Conservation (phyloP, 805 yeast genomes). For the Zygosaccharomyces siamensis region DNA sequence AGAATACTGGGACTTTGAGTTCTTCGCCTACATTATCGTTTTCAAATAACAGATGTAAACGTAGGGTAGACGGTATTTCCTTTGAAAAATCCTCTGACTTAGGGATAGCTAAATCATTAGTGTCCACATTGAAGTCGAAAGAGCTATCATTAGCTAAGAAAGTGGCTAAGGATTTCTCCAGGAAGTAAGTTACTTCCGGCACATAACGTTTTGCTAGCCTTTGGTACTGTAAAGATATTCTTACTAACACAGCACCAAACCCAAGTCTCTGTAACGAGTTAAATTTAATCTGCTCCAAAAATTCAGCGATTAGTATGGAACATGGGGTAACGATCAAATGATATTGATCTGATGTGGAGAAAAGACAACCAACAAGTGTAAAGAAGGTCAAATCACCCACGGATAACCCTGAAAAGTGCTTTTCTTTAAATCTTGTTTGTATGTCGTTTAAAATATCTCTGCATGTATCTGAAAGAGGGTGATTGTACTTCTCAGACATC, state of each 20-base stretch:
- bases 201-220: constrained; percentile 69
- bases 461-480: constrained; percentile 55
- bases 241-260: constrained; percentile 63
- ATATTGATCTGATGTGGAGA: constrained; percentile 93
- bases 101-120: constrained; percentile 19
- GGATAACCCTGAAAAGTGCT: constrained; percentile 38
- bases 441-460: constrained; percentile 53
- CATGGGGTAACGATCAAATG: constrained; percentile 89
- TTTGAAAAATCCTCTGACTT: constrained; percentile 8
- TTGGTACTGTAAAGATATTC: constrained; percentile 66
- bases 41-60: constrained; percentile 26
- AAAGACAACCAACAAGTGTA: constrained; percentile 66
- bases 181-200: constrained; percentile 69
- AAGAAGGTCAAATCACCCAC: constrained; percentile 58
- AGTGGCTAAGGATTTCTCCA: constrained; percentile 47
- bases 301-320: constrained; percentile 64
- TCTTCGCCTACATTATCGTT: constrained; percentile 17
- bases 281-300: constrained; percentile 50
- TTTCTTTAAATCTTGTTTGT: constrained; percentile 46
- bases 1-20: constrained; percentile 22
- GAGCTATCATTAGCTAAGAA: constrained; percentile 28
- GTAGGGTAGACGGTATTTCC: constrained; percentile 10
- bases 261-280: constrained; percentile 41
- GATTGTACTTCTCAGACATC: constrained; percentile 62
- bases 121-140: constrained; percentile 22